Conservation (phyloP, 176 grass and related monocot species). For the Aegilops bicornis region DNA sequence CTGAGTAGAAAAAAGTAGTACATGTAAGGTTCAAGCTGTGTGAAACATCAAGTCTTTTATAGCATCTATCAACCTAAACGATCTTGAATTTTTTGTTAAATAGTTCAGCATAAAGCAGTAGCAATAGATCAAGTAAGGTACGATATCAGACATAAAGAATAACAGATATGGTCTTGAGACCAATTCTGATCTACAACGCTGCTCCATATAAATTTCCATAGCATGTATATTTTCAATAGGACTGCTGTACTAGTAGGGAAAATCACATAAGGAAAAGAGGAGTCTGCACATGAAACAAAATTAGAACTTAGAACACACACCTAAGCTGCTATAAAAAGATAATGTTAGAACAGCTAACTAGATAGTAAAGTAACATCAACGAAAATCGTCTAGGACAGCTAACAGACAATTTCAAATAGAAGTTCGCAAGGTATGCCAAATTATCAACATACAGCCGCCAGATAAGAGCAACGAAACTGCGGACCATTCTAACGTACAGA, state of each 20-base stretch:
- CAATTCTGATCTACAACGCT: background rate
- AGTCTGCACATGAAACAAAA: background rate
- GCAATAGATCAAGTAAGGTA: background rate
- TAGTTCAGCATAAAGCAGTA: background rate
- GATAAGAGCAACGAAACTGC: constrained; percentile 1
- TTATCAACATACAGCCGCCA: background rate
- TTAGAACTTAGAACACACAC: background rate
- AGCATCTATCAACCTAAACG: background rate
- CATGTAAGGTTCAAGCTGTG: constrained; percentile 24
- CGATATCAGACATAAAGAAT: background rate
- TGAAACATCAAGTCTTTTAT: constrained; percentile 25
- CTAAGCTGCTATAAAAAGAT: no score
- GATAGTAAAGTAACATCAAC: background rate
- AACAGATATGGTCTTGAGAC: background rate
- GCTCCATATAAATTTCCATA: constrained; percentile 6
- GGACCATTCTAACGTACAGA: constrained; percentile 8
- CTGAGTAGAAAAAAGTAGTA: constrained; percentile 35
- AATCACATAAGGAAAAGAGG: background rate
- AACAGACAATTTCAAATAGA: background rate
- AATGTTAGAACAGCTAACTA: background rate
- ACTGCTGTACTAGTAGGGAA: background rate
- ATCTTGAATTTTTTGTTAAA: background rate
- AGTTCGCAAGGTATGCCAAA: background rate
- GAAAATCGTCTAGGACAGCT: background rate
- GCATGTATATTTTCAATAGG: constrained; percentile 7